Conservation (phyloP, 306 rosid species). For the Lotus japonicus region DNA sequence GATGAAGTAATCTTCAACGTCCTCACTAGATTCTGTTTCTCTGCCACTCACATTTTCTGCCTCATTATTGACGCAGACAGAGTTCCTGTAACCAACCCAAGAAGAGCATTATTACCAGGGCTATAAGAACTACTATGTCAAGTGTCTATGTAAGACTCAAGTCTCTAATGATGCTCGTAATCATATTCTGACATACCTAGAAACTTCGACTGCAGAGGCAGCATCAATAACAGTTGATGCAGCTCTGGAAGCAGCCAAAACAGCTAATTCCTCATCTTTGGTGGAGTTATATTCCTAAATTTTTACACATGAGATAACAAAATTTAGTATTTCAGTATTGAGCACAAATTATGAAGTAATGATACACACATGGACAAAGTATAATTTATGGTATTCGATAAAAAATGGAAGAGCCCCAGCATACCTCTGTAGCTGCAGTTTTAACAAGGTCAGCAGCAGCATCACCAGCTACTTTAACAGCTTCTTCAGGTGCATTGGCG, state of each 20-base stretch:
- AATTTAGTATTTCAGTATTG: not conserved
- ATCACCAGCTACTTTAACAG: slow-evolving; percentile 91
- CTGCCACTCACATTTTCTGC: slow-evolving; percentile 30
- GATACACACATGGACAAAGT: not conserved
- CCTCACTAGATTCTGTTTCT: slow-evolving; percentile 49
- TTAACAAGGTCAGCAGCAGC: slow-evolving; percentile 96
- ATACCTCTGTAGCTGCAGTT: slow-evolving; percentile 91
- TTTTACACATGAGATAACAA: slow-evolving; percentile 14
- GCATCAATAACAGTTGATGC: slow-evolving; percentile 94
- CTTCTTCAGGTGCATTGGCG: slow-evolving; percentile 91
- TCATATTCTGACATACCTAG: slow-evolving; percentile 48
- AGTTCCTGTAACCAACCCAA: slow-evolving; percentile 55
- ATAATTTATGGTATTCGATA: not conserved
- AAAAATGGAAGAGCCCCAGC: not conserved
- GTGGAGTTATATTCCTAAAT: slow-evolving; percentile 65
- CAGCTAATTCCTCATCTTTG: slow-evolving; percentile 70
- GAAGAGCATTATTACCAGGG: not conserved
- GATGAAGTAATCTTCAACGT: slow-evolving; percentile 69
- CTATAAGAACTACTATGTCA: not conserved
- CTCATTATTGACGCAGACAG: slow-evolving; percentile 30
- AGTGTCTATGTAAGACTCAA: not conserved
- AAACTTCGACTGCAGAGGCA: slow-evolving; percentile 73
- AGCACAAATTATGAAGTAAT: not conserved
- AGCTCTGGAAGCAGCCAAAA: slow-evolving; percentile 85
- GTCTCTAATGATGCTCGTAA: not conserved